Evolutionary conservation across 2,329 filamentous ascomycete species (phyloP).

Genomic region (Fusarium hainanense): DNA sequence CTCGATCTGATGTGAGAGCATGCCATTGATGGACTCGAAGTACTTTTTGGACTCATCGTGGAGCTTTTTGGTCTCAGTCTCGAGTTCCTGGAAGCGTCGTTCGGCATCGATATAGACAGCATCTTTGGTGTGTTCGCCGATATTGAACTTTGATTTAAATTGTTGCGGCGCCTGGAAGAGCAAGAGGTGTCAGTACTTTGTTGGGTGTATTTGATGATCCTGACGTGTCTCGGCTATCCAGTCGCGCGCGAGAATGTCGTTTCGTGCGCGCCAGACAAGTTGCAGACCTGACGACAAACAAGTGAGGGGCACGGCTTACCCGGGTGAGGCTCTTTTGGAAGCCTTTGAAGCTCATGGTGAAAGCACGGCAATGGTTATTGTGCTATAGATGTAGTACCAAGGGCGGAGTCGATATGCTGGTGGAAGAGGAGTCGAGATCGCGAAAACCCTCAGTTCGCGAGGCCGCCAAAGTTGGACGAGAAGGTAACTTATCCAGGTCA

Average conservation of each 20-base stretch:
- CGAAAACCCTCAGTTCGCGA: constrained; percentile 42
- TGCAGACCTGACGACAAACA: constrained; percentile 22
- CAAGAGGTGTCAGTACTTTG: constrained; percentile 6
- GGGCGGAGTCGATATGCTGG: constrained; percentile 16
- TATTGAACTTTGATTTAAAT: constrained; percentile 91
- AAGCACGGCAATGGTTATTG: constrained; percentile 18
- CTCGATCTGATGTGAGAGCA: constrained; percentile 97
- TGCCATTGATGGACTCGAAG: constrained; percentile 97
- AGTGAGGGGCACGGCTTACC: constrained; percentile 66
- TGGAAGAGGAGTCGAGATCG: constrained; percentile 19
- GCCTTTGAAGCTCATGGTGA: constrained; percentile 93
- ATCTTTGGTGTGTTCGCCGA: constrained; percentile 96
- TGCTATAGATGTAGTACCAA: constrained; percentile 5
- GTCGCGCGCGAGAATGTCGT: constrained; percentile 15
- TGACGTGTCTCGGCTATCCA: not conserved
- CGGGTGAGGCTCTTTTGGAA: constrained; percentile 90
- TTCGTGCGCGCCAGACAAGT: constrained; percentile 29
- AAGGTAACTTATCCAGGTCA: constrained; percentile 41
- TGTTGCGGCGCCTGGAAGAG: constrained; percentile 81
- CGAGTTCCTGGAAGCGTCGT: constrained; percentile 91
- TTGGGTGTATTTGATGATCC: not conserved
- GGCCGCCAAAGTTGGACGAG: constrained; percentile 44
- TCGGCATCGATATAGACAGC: constrained; percentile 94
- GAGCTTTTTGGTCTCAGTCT: constrained; percentile 94
- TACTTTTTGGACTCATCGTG: constrained; percentile 98